Evolutionary conservation across 2,329 filamentous ascomycete genomes (phyloP), one percentile per base, ranked within the genome.

Genomic region (Pleomassaria siparia): DNA sequence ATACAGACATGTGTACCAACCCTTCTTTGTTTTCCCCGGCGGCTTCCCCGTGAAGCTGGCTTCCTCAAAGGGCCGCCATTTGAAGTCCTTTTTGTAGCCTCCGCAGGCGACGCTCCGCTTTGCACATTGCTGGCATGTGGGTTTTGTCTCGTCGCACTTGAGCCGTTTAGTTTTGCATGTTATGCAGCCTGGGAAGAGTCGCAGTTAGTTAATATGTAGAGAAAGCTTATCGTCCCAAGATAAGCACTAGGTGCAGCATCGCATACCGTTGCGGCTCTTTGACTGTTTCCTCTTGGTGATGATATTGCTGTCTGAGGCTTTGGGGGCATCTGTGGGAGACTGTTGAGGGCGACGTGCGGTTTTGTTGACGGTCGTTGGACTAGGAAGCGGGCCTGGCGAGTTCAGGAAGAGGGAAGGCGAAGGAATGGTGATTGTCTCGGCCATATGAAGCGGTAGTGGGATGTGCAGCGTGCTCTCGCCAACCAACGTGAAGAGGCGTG

Each of bases 11-110:
- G 24, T 46, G 15, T 28, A 56, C 58, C 32, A 56, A 75, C 75
- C 67, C 70, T 78, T 80, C 62, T 75, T 80, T 32, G 70, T 51
- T 57, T 76, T 80, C 7, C 28, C 36, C 7, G 54, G 53, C 25
- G 64, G 62, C 55, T 77, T 80, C 42, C 71, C 70, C 16, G 71
- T 69, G 53, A 84, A 76, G 45, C 73, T 83, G 39, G 80, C 77
- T 55, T 88, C 84, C 60, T 85, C 84, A 57, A 87, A 87, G 0
- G 84, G 79, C 43, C 84, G 76, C 86, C 86, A 89, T 75, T 88
- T 88, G 72, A 87, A 88, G 66, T 87, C 83, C 66, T 87, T 89
- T 67, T 83, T 86, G 71, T 88, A 89, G 28, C 86, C 86, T 49
- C 85, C 85, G 63, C 86, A 89, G 3, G 74, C 66, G 18, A 88